phyloP scores from a whole-genome alignment of 192 early-diverging fungal genomes.

The Umbelopsis sp. region DNA sequence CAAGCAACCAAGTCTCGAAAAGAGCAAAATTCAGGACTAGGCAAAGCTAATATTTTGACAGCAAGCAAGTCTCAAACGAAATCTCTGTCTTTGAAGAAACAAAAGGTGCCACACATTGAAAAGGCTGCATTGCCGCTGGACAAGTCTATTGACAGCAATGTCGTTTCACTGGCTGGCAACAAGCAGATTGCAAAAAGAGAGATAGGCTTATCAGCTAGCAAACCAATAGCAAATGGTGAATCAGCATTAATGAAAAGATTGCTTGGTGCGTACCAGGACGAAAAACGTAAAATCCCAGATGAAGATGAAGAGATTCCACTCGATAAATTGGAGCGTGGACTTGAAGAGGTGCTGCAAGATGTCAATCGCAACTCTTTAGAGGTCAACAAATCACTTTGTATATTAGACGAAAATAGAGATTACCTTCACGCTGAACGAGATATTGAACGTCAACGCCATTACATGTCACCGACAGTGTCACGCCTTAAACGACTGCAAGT shows the following conservation, averaged over 20 bases:
- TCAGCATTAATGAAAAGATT: background rate
- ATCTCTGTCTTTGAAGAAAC: background rate
- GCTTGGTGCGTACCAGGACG: background rate
- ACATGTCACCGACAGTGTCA: conserved; percentile 11
- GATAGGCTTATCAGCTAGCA: background rate
- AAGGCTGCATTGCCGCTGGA: background rate
- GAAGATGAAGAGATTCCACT: background rate
- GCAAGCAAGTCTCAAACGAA: background rate
- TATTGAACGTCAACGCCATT: background rate
- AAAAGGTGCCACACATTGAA: background rate
- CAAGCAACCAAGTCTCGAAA: no score
- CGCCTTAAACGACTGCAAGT: conserved; percentile 6
- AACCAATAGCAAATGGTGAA: background rate
- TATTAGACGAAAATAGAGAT: background rate
- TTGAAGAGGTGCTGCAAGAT: background rate
- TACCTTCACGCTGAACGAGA: background rate
- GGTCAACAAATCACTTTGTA: background rate
- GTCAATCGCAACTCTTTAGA: conserved; percentile 9
- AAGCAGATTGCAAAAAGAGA: background rate
- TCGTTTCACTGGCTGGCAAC: background rate
- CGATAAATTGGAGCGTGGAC: background rate
- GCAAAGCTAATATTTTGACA: no score
- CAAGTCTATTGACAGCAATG: background rate
- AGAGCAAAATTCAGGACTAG: no score
- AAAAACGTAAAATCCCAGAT: background rate